Base-by-base conservation (phyloP, 2,329 filamentous ascomycete genomes). In the Cladophialophora bantiana region DNA sequence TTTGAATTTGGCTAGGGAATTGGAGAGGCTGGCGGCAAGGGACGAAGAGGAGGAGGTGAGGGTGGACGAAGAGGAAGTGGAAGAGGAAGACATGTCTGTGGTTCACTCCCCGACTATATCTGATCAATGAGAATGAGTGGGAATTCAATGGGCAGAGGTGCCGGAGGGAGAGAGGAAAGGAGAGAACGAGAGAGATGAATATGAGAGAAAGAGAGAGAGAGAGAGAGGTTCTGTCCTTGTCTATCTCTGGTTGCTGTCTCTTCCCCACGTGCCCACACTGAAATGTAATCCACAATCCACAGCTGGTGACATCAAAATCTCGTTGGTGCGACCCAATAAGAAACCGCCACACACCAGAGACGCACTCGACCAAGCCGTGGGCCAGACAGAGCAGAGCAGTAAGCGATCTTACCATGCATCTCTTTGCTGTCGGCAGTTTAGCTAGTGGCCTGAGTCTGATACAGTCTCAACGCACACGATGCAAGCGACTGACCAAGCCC, bases 321-420 rank as follows among this genome's bases (percentile, higher is more conserved):
- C 7, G 5, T 10, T 12, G 5, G 5, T 42, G 7, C 18, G 18
- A 20, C 45, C 18, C 45, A 50, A 50, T 50, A 26, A 50, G 45
- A 50, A 31, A 12, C 18, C 20, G 45, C 45, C 45, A 50, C 45
- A 50, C 45, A 26, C 45, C 18, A 26, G 18, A 48, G 42, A 48
- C 42, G 42, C 42, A 20, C 42, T 20, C 18, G 18, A 48, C 18
- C 6, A 48, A 48, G 42, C 42, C n/a, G 10, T 26, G 42, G 2
- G 26, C 18, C n/a, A 48, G 45, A 50, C 45, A 50, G 18, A 31
- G 18, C 45, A 50, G 9, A 31, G 18, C 45, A 31, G 10, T 20
- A 50, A 48, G 42, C 18, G 15, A 20, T 50, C 45, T 50, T 50
- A 50, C 26, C 45, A 50, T 50, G 45, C 18, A 48, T 12, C 20